Evolutionary conservation across 176 grass and related monocot species (phyloP).

Genomic region (Luzula sylvatica): DNA sequence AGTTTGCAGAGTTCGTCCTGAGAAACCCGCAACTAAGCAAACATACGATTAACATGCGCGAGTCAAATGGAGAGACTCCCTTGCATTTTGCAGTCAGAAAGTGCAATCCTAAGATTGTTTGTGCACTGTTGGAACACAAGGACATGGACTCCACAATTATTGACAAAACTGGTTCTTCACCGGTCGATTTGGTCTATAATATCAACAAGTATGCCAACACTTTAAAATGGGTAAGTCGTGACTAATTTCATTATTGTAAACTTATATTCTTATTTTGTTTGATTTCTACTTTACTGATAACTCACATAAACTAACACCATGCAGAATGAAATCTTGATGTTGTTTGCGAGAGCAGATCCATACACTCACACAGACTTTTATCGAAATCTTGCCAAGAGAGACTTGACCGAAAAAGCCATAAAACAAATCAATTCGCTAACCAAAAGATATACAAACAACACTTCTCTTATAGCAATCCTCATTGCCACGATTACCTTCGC

Average conservation of each 20-base stretch:
- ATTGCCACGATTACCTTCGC: constrained; percentile 10
- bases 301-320: too few species aligned
- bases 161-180: not conserved
- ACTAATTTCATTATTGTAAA: not conserved
- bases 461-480: constrained; percentile 25
- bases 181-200: not conserved
- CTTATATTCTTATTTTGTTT: not conserved
- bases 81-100: not conserved
- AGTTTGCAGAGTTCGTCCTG: constrained; percentile 5
- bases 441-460: constrained; percentile 17
- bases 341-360: constrained; percentile 11
- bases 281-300: too few species aligned
- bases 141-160: not conserved
- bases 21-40: not conserved
- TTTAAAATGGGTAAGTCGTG: constrained; percentile 22
- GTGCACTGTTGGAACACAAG: constrained; percentile 3
- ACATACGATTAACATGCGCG: not conserved
- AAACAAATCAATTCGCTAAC: constrained; percentile 14
- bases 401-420: not conserved
- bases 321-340: constrained; percentile 22
- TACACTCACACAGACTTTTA: not conserved
- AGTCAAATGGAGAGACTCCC: not conserved
- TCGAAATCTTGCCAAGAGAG: not conserved
- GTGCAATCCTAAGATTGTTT: constrained; percentile 22
- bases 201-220: constrained; percentile 1